Conservation (phyloP, 129 eudicot genomes). For the Flaveria linearis region DNA sequence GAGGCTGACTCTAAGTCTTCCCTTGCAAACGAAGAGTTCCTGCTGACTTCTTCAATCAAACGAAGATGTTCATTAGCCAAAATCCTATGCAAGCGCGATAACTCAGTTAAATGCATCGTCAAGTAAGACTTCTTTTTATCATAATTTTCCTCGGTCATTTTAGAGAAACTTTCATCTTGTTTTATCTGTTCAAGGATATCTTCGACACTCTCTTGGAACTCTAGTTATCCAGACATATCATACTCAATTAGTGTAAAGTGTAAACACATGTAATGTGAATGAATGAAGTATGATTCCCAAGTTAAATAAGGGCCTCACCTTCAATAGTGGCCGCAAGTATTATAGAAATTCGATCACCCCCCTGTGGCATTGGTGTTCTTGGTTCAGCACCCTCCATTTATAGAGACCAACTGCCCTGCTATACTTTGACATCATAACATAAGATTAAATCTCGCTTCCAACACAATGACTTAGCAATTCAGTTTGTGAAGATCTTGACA, state of each 20-base stretch:
- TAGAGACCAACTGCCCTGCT: background rate
- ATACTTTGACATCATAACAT: background rate
- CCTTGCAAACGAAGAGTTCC: constrained; percentile 7
- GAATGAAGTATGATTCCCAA: background rate
- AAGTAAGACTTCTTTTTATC: background rate
- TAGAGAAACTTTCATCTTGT: background rate
- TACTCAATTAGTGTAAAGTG: background rate
- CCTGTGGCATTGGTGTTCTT: background rate
- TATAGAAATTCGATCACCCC: background rate
- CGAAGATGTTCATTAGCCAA: background rate
- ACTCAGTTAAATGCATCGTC: background rate
- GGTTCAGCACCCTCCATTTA: background rate
- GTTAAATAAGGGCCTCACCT: background rate
- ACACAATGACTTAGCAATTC: constrained; percentile 14
- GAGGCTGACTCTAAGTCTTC: constrained; percentile 58
- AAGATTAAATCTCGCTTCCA: background rate
- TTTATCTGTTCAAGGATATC: background rate
- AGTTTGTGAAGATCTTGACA: background rate
- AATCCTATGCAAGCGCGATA: background rate
- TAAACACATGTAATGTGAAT: background rate
- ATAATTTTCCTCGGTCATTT: background rate
- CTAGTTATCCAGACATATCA: background rate
- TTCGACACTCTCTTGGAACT: background rate
- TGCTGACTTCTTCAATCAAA: background rate
- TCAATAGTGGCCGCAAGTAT: background rate